These are phyloP conservation scores for Globisporangium sylvaticum DNA, from an alignment of 352 stramenopile species.

Conservation along the genomic window DNA sequence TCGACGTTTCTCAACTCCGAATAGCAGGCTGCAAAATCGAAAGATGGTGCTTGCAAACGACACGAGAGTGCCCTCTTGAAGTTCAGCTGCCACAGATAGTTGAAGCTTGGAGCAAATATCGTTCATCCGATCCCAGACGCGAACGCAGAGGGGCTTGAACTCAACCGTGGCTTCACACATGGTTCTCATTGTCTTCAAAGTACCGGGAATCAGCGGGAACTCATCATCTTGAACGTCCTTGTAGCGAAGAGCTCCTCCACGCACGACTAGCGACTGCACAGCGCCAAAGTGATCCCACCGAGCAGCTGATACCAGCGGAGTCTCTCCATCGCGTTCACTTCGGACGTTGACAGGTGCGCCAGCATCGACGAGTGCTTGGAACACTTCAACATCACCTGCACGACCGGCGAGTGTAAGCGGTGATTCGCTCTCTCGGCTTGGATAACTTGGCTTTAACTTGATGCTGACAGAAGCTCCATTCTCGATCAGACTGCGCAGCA, in stretches of 20 bases:
- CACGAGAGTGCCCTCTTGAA: not conserved
- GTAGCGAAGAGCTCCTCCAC: not conserved
- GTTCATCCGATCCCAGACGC: not conserved
- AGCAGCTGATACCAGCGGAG: not conserved
- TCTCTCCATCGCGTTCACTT: not conserved
- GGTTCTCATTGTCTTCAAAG: not conserved
- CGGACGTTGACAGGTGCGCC: not conserved
- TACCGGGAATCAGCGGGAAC: not conserved
- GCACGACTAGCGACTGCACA: not conserved
- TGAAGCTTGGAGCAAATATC: too few relatives aligned
- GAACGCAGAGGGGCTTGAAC: not conserved
- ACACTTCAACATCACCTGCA: not conserved
- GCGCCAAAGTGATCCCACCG: not conserved
- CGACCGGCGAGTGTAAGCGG: not conserved
- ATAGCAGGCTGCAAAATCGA: not conserved
- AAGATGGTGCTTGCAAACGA: conserved; percentile 1
- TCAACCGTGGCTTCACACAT: not conserved
- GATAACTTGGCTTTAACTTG: too few relatives aligned
- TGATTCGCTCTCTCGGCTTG: too few relatives aligned
- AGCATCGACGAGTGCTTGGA: not conserved
- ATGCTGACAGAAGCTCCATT: too few relatives aligned
- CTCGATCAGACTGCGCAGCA: too few relatives aligned
- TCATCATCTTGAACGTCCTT: not conserved
- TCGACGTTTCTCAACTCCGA: not conserved
- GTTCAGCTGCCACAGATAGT: not conserved